Evolutionary conservation across 148 eudicot species (phyloP), one percentile per base, ranked within the genome.

Genomic region (Arbutus unedo): DNA sequence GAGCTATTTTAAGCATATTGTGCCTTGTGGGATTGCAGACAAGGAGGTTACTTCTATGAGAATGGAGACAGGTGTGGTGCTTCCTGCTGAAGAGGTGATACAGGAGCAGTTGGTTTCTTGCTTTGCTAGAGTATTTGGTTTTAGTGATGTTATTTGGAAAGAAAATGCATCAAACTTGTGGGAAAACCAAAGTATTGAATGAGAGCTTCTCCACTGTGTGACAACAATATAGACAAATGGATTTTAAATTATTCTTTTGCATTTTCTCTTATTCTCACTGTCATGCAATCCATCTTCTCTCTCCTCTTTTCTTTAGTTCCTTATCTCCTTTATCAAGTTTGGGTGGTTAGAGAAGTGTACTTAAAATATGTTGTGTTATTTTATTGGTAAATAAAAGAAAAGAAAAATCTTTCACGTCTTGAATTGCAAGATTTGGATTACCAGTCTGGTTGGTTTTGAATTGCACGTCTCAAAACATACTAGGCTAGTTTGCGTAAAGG

Each of bases 1-100:
- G 74, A 81, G 81, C 76, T 93, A 89, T 79, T 95, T 91, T 78
- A 88, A 93, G 89, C 94, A 95, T 81, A 93, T 95, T 78, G 95
- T 95, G 80, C 98, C 98, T 6, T 95, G 98, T 87, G 98, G 98
- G 64, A 92, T 95, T 82, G 88, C 90, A 6, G 91, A 91, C 86
- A 92, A 95, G 86, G 96, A 87, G 44, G 96, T 95, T 47, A 93
- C 98, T 3, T 92, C 93, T 80, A 87, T 95, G 92, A 90, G 85
- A 78, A 90, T 80, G 74, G 98, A 95, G 87, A 82, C 87, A 23
- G 84, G 79, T n/a, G 41, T 57, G 74, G 89, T 71, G 57, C 91
- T 93, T 87, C 96, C 95, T 64, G 43, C 84, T 78, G 98, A 92
- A 56, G 91, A 93, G 82, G 88, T 90, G n/a, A 85, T 95, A 83